Conservation (phyloP, 208 protist species). For the Angomonas deanei region DNA sequence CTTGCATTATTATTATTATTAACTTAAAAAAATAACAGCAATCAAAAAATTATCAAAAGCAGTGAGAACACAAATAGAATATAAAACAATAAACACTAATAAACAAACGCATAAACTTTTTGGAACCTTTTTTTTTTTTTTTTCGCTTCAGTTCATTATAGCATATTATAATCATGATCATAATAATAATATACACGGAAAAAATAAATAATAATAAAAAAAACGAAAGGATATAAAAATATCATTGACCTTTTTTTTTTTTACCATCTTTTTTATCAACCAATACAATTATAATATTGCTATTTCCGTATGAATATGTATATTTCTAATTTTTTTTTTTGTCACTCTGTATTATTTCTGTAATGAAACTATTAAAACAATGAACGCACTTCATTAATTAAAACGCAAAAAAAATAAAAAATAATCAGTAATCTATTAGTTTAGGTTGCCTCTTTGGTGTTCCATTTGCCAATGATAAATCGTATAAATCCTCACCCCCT, state of each 20-base stretch:
- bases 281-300: background rate
- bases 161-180: background rate
- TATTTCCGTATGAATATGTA: constrained; percentile 4
- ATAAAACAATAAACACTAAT: background rate
- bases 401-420: constrained; percentile 4
- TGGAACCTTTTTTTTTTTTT: background rate
- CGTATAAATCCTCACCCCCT: background rate
- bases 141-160: background rate
- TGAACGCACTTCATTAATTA: no score
- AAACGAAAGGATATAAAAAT: background rate
- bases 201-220: constrained; percentile 1
- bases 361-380: constrained; percentile 1
- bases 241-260: constrained; percentile 5
- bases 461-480: background rate
- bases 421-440: background rate
- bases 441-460: background rate
- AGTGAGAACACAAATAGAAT: background rate
- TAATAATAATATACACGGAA: background rate
- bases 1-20: background rate
- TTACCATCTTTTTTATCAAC: background rate
- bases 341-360: background rate
- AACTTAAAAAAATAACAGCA: background rate
- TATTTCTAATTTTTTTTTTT: background rate
- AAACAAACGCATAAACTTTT: no score
- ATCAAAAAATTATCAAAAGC: background rate